Base-by-base conservation (phyloP, 306 rosid species). In the Ceratonia siliqua region DNA sequence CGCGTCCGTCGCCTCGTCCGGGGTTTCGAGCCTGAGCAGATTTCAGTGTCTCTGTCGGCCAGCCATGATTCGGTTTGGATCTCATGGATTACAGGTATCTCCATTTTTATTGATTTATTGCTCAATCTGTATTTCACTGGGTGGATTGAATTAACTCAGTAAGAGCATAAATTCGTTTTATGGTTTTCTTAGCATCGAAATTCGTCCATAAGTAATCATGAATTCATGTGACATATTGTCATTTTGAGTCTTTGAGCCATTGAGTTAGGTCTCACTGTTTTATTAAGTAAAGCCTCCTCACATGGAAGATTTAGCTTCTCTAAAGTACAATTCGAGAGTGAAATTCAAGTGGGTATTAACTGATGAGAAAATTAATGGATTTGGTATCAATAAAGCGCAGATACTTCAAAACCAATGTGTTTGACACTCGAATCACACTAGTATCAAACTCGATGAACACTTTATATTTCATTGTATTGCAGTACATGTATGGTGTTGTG, bases 11-110 rank as follows among this genome's bases (percentile, higher is more conserved):
- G 94, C 72, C 68, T 18, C 0, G 94, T 64, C 39, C 36, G 6
- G 2, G 96, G 89, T 2, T 90, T 87, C 49, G 70, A 83, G 68
- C 98, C 98, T 1, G 96, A 92, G 79, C 98, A 92, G 88, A 88
- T 92, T 81, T 88, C 96, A 0, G 72, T 90, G 25, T 82, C 98
- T 20, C 91, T 92, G 48, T 92, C 98, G 5, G 68, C 86, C 17
- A 2, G 73, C 11, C 72, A 87, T 49, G 87, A 88, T 64, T 90
- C 96, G 22, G 85, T 92, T 59, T 92, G 98, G 98, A 67, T 90
- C 45, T 87, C 96, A 12, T 92, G 98, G 96, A 25, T 92, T 71
- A 88, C 98, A 56, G 98, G 98, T 88, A 41, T 46, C 2, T 45
- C 11, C 5, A 18, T n/a, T 6, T 12, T 42, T 24, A 24, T 14